Conservation (phyloP, 805 yeast genomes). For the Candida saitoana region DNA sequence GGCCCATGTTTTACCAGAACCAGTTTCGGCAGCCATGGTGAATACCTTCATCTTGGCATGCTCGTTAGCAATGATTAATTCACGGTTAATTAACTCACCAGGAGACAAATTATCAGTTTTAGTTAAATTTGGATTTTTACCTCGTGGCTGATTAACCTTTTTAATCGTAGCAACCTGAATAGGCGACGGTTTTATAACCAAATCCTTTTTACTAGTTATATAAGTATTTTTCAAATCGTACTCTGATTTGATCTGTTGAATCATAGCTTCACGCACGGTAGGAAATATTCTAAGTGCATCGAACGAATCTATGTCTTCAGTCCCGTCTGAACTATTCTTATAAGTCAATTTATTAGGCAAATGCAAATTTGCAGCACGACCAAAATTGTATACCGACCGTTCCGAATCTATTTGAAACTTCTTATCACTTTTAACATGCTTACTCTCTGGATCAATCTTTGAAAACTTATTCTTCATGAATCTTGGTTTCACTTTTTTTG, state of each 20-base stretch:
- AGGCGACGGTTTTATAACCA: constrained; percentile 60
- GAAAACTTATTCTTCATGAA: neutral
- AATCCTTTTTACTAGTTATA: constrained; percentile 24
- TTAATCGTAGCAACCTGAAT: constrained; percentile 76
- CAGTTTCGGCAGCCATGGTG: constrained; percentile 93
- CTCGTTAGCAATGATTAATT: constrained; percentile 27
- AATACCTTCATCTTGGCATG: constrained; percentile 48
- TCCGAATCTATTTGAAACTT: neutral
- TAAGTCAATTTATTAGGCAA: constrained; percentile 36
- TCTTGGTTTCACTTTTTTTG: neutral
- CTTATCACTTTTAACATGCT: neutral
- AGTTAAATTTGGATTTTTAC: constrained; percentile 18
- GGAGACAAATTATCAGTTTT: constrained; percentile 8
- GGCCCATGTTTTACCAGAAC: constrained; percentile 95
- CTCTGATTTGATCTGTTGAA: constrained; percentile 45
- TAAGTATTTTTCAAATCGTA: constrained; percentile 33
- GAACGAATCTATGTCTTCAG: constrained; percentile 55
- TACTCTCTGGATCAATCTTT: neutral
- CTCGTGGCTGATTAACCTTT: constrained; percentile 44
- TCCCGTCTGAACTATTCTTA: constrained; percentile 22
- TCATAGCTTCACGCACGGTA: constrained; percentile 57
- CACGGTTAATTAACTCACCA: constrained; percentile 23
- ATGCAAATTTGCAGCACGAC: constrained; percentile 46
- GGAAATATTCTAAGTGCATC: constrained; percentile 66
- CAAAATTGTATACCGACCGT: constrained; percentile 29